Base-by-base conservation (phyloP, 495 filamentous ascomycete species). In the Baudoinia panamericana region DNA sequence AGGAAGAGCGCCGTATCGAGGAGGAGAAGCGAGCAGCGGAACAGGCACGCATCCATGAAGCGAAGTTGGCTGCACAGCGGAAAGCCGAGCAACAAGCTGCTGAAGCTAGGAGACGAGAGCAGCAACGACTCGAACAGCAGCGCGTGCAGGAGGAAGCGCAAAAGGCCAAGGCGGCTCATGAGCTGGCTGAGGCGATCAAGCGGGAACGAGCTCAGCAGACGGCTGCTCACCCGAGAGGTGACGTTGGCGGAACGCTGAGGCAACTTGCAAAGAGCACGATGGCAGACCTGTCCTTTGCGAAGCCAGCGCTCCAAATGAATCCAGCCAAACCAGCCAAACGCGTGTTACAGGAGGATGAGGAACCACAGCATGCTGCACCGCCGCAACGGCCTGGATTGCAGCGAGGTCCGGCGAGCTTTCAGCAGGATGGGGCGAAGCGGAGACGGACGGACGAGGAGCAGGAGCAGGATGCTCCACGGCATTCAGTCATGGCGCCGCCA, bases 401-500 rank as follows among this genome's bases (percentile, higher is more conserved):
- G 30, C 62, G 71, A 19, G 63, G 56, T 36, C 60, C 58, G 12
- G 57, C 63, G 1, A 59, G 64, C 5, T 68, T 68, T 26, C 66
- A 72, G 39, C 49, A 62, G 38, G 51, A 67, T 44, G 72, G 76
- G 10, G 53, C 64, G 21, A 81, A 80, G 56, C 65, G 75, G 41
- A 65, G 75, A 8, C 68, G 66, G 56, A 76, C 73, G 17, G 66
- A 76, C 37, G 64, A 71, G 48, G 63, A 70, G 36, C 59, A 70
- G 39, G 60, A 66, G 26, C 58, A 51, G 13, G 56, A 60, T 20
- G 59, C 55, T 28, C 63, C 64, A 29, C 57, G 64, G 29, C 35
- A 48, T 29, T 55, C 53, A 19, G 72, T 82, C 34, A 88, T 82
- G 64, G 79, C 75, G 16, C 82, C 84, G 31, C 84, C 86, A 10